A percentile compares a stretch with the other conserved stretches of the same genome.
Conservation (phyloP, 73 alveolate species). For the Blepharisma japonicum region DNA sequence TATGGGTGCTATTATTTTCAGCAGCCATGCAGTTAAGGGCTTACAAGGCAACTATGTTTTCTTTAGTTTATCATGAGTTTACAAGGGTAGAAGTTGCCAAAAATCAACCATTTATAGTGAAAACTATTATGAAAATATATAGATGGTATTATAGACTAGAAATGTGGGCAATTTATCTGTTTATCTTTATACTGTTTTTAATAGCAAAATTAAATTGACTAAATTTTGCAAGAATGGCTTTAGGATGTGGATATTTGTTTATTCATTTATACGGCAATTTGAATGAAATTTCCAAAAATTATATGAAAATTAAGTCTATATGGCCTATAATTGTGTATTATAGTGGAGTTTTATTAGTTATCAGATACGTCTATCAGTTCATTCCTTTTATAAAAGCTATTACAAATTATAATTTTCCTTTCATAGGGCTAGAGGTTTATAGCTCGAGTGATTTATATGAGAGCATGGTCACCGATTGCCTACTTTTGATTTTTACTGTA, state of each 20-base stretch:
- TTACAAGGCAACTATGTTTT: conserved; percentile 13
- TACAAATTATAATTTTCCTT: neutral
- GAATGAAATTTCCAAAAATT: conserved; percentile 32
- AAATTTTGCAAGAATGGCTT: neutral
- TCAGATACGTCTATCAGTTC: conserved; percentile 3
- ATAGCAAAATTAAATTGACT: conserved; percentile 4
- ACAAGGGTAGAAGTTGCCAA: neutral
- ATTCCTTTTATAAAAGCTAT: neutral
- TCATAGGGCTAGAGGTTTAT: neutral
- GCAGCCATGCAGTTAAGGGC: neutral
- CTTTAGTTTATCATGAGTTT: neutral
- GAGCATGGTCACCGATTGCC: conserved; percentile 6
- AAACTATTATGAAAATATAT: neutral
- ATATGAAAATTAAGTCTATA: neutral
- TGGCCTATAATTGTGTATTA: conserved; percentile 4
- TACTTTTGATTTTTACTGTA: neutral
- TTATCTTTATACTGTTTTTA: neutral
- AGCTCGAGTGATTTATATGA: neutral
- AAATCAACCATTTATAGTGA: neutral
- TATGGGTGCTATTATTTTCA: conserved; percentile 1
- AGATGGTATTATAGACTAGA: neutral
- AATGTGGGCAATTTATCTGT: conserved; percentile 22
- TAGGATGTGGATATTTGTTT: neutral
- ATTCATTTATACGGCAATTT: neutral
- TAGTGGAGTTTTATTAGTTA: neutral